Percentiles rank a stretch among this genome's conserved stretches.
Conservation (phyloP, 495 filamentous ascomycete species). For the Xanthoparmelia taractica region DNA sequence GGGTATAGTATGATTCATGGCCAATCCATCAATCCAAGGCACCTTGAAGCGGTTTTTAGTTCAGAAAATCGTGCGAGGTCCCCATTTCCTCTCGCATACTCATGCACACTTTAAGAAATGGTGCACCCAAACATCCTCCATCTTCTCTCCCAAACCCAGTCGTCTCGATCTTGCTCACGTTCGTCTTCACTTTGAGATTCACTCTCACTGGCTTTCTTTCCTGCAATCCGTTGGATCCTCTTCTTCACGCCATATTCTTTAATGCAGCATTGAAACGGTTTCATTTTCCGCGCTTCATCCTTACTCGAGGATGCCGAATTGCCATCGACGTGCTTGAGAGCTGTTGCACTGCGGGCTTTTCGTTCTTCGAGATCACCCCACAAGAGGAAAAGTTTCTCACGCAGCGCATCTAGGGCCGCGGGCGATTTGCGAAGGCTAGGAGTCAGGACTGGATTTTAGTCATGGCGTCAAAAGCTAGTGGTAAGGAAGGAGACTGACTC, state of each 20-base stretch:
- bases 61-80: neutral
- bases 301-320: neutral
- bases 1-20: neutral
- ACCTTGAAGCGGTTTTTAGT: neutral
- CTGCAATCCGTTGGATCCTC: neutral
- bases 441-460: conserved; percentile 14
- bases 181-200: conserved; percentile 26
- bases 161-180: neutral
- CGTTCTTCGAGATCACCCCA: conserved; percentile 82
- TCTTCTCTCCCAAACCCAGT: conserved; percentile 40
- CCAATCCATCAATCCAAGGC: neutral
- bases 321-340: conserved; percentile 15
- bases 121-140: conserved; percentile 40
- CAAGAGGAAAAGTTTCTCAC: conserved; percentile 66
- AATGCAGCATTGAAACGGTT: conserved; percentile 34
- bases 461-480: conserved; percentile 3
- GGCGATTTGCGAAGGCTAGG: conserved; percentile 49
- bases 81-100: neutral
- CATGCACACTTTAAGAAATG: conserved; percentile 8
- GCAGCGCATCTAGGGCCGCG: conserved; percentile 41
- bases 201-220: conserved; percentile 27
- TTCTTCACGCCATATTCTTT: conserved; percentile 47
- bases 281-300: conserved; percentile 8
- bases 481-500: conserved; percentile 45
- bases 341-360: conserved; percentile 33